Percentiles rank a stretch among this genome's conserved stretches.
These are phyloP conservation scores for Euphorbia schlechtendalii DNA, from an alignment of 441 rosid genomes.

Conservation along the genomic window DNA sequence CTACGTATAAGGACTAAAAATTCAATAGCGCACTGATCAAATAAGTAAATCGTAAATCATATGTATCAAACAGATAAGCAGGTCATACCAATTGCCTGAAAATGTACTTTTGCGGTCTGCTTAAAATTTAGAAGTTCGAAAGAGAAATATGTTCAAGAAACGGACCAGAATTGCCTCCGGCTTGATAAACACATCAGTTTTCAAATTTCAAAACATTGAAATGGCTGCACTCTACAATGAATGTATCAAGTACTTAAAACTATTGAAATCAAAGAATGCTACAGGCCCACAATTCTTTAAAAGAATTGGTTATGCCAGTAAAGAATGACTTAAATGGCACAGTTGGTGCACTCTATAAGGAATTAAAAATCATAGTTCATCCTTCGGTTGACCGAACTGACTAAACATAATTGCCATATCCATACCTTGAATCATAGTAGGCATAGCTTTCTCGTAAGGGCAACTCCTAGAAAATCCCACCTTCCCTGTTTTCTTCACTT, in stretches of 20 bases:
- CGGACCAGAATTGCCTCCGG: background rate
- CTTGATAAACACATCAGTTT: background rate
- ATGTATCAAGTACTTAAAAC: background rate
- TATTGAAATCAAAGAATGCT: background rate
- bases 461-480: constrained; percentile 63
- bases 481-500: constrained; percentile 67
- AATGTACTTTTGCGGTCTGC: no score
- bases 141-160: background rate
- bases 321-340: constrained; percentile 5
- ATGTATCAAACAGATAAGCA: no score
- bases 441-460: constrained; percentile 64
- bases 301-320: background rate
- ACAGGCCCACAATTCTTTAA: background rate
- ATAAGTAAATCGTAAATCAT: no score
- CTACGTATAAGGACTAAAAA: no score
- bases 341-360: constrained; percentile 3
- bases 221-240: background rate
- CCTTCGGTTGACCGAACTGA: constrained; percentile 47
- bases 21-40: no score
- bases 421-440: constrained; percentile 90
- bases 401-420: constrained; percentile 79
- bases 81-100: no score
- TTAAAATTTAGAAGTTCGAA: no score
- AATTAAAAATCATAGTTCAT: constrained; percentile 38
- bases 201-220: background rate